phyloP scores from a whole-genome alignment of 1,284 basidiomycete species.

The Macrocystidia cucumis region DNA sequence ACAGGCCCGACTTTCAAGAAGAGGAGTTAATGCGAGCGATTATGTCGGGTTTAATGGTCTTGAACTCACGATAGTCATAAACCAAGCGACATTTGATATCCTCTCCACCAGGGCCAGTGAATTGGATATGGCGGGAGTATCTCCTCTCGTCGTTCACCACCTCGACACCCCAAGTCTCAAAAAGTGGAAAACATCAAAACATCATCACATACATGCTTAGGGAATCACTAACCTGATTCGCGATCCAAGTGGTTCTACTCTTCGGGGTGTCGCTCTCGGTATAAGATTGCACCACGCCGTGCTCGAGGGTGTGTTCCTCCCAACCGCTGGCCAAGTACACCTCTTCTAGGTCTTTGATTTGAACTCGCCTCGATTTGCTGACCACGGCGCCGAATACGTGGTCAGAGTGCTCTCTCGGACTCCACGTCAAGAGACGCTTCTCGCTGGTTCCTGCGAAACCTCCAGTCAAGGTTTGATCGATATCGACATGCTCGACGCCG shows the following conservation, averaged over 20 bases:
- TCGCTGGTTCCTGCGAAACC: slow-evolving; percentile 50
- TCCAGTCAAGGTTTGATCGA: slow-evolving; percentile 53
- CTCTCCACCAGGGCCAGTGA: slow-evolving; percentile 55
- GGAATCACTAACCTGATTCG: slow-evolving; percentile 37
- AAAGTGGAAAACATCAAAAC: slow-evolving; percentile 1
- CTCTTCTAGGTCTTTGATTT: slow-evolving; percentile 41
- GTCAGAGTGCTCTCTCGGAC: slow-evolving; percentile 38
- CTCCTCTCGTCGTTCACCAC: slow-evolving; percentile 49
- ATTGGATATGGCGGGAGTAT: slow-evolving; percentile 54
- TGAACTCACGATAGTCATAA: slow-evolving; percentile 60
- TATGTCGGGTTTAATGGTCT: too few species aligned
- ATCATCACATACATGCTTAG: slow-evolving; percentile 1
- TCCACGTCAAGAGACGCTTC: slow-evolving; percentile 44
- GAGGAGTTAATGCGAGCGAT: too few species aligned
- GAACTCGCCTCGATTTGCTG: slow-evolving; percentile 41
- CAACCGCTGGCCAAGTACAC: slow-evolving; percentile 46
- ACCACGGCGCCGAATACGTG: slow-evolving; percentile 47
- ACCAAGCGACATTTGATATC: slow-evolving; percentile 50
- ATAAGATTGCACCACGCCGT: slow-evolving; percentile 41
- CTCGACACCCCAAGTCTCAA: slow-evolving; percentile 67
- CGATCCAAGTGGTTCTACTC: slow-evolving; percentile 45
- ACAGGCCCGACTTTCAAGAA: too few species aligned
- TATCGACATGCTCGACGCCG: slow-evolving; percentile 51
- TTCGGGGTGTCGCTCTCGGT: slow-evolving; percentile 46
- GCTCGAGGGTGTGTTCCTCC: slow-evolving; percentile 45